Conservation (phyloP, 306 rosid genomes). For the Vachellia collinsii region DNA sequence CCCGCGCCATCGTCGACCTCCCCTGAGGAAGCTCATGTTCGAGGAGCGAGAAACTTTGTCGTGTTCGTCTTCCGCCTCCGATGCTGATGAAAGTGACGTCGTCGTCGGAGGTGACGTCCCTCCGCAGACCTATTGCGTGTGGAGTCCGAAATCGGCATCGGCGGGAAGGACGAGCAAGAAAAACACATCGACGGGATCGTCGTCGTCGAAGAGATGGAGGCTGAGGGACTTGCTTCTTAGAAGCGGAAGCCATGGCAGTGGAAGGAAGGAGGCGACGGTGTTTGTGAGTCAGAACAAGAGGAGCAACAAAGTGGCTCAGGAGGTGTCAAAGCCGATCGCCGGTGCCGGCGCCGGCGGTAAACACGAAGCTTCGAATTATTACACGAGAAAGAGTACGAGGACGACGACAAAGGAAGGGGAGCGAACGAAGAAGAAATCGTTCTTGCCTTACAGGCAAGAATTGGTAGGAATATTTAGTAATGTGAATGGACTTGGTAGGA, state of each 20-base stretch:
- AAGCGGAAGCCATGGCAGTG: constrained; percentile 49
- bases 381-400: background rate
- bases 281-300: constrained; percentile 39
- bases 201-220: constrained; percentile 82
- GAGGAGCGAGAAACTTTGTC: constrained; percentile 65
- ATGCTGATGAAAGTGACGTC: constrained; percentile 56
- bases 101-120: constrained; percentile 48
- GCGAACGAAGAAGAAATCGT: constrained; percentile 53
- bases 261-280: constrained; percentile 46
- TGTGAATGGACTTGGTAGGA: constrained; percentile 67
- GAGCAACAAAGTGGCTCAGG: constrained; percentile 14
- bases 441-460: constrained; percentile 54
- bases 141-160: constrained; percentile 51
- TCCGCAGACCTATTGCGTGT: constrained; percentile 66
- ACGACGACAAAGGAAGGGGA: constrained; percentile 33
- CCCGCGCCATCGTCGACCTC: constrained; percentile 59
- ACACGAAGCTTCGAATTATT: background rate
- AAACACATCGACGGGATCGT: constrained; percentile 57
- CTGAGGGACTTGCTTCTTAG: constrained; percentile 61
- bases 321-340: constrained; percentile 19
- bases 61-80: constrained; percentile 65
- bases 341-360: constrained; percentile 1
- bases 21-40: constrained; percentile 74
- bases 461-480: constrained; percentile 63
- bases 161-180: constrained; percentile 45